These are phyloP conservation scores for Sonneratia alba DNA, from an alignment of 345 rosid genomes.

Conservation along the genomic window DNA sequence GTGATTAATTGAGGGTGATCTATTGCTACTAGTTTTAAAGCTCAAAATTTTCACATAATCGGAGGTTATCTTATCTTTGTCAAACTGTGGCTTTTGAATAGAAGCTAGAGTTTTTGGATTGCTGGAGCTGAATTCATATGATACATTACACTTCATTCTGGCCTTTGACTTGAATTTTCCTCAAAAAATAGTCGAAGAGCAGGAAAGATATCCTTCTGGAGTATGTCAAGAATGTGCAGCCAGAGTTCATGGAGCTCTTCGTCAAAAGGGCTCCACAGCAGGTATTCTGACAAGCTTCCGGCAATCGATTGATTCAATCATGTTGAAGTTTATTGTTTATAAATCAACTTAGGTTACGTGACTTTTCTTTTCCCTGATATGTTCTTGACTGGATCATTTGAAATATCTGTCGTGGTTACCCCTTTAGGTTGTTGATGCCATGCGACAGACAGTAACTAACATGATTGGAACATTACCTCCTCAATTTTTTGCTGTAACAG, in stretches of 20 bases:
- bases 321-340: not conserved
- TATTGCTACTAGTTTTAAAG: not conserved
- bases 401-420: not conserved
- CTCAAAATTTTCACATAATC: too few species aligned
- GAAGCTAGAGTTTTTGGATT: not conserved
- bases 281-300: conserved; percentile 21
- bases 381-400: not conserved
- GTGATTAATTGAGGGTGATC: not conserved
- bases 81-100: not conserved
- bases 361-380: too few species aligned
- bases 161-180: not conserved
- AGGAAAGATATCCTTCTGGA: conserved; percentile 81
- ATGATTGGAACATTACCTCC: conserved; percentile 96
- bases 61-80: not conserved
- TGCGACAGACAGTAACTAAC: conserved; percentile 89
- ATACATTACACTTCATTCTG: too few species aligned
- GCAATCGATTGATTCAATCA: not conserved
- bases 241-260: conserved; percentile 90
- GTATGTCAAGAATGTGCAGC: conserved; percentile 93
- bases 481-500: conserved; percentile 72
- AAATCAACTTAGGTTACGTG: too few species aligned
- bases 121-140: not conserved
- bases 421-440: conserved; percentile 85
- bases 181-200: conserved; percentile 37
- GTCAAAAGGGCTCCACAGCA: conserved; percentile 82